Base-by-base conservation (phyloP, 306 rosid species). In the Prunus dulcis region DNA sequence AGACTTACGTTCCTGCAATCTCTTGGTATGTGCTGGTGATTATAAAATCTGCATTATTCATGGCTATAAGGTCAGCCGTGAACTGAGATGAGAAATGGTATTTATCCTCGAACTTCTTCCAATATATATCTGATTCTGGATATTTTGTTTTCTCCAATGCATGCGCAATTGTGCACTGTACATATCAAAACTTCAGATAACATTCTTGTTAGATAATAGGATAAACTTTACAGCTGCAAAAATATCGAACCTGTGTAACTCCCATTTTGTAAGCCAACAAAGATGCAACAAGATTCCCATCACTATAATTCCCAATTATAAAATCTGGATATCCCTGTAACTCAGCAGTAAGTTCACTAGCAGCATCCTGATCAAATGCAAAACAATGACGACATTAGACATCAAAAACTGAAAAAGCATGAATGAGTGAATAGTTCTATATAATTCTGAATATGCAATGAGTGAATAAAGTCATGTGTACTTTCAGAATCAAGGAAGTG, bases 11-110 rank as follows among this genome's bases (percentile, higher is more conserved):
- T 85, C 98, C 97, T 6, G 98, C 97, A 84, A 95, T 95, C 92
- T 95, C 97, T 76, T 95, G 98, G 85, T 89, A 95, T 62, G 98
- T 92, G 76, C 97, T 95, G 79, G 98, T 90, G 91, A 95, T 92
- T 81, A 95, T 95, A 76, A 95, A 95, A 84, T 92, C 97, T 72
- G 98, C 98, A 85, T 67, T 80, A 56, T 90, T 95, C 97, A 95
- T 95, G 84, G 98, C 96, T 73, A 92, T 84, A 51, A 95, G 76
- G 66, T 95, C 97, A 76, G 98, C 98, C 43, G 97, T 92, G 88
- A 92, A 95, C 66, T 95, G 98, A 77, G 96, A 88, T 69, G 97
- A 89, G 83, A 95, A 95, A 73, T 95, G 97, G 78, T 95, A 92
- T 73, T 88, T 87, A n/a, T 88, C 97, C 72, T 95, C 97, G 10